Evolutionary conservation across 371 early-diverging fungal species (phyloP), one percentile per base, ranked within the genome.

Genomic region (Apophysomyces trapeziformis): DNA sequence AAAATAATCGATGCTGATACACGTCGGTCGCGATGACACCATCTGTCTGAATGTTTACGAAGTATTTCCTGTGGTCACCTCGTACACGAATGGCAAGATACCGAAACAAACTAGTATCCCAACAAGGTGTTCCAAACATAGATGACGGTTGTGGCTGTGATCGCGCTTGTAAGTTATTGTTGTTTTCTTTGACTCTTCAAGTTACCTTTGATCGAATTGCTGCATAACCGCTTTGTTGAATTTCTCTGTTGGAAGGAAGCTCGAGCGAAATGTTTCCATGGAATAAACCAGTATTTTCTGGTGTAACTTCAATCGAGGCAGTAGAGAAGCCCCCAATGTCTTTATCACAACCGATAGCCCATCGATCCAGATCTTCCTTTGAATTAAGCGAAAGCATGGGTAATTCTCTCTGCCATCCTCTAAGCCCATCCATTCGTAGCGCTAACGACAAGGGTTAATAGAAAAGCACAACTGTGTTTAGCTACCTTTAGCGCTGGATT

Each of bases 31-130:
- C 91, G 47, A 92, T 87, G 5, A 94, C 73, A 16, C 91, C 88
- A 60, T 93, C 94, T 5, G 95, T 92, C 68, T 94, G 92, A 9
- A 96, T 74, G 76, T 97, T 96, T 63, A 97, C 93, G 81, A 93
- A 92, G 77, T 95, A 97, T 66, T 87, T 86, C 54, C 92, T 83
- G 14, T 81, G 70, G 57, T 95, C 95, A 0, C 94, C 94, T 65
- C 87, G 86, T 14, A 94, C 93, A 38, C 92, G 83, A 57, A 96
- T 63, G 0, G 90, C 88, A 18, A 97, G 80, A 73, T 94, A 97
- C 32, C 96, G 86, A 75, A 86, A 97, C 56, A 90, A 79, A 16
- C 87, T 85, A 11, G 93, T 93, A 73, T 97, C 97, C 87, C 91
- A 95, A 62, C 86, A 83, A 41, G 92, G 92, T n/a, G 86, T 84